Conservation (phyloP, 148 eudicot genomes). For the Chenopodium album region DNA sequence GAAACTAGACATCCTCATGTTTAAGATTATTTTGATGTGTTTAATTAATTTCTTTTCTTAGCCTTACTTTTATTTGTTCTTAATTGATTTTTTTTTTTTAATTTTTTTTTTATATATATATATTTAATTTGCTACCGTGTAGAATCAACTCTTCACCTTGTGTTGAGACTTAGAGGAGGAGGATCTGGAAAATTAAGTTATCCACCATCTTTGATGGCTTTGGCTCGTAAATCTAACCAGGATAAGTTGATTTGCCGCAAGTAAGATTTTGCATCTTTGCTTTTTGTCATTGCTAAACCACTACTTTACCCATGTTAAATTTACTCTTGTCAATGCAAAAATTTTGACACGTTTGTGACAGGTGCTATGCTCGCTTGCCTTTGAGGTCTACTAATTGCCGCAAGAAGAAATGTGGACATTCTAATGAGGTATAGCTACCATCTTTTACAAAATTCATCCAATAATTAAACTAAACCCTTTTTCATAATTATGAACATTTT, state of each 20-base stretch:
- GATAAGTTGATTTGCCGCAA: conserved; percentile 44
- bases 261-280: conserved; percentile 13
- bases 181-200: conserved; percentile 14
- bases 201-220: conserved; percentile 34
- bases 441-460: too few relatives aligned
- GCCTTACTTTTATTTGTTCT: background rate
- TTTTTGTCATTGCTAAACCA: too few relatives aligned
- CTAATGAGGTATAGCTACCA: background rate
- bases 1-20: too few relatives aligned
- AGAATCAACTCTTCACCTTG: conserved; percentile 28
- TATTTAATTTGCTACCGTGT: too few relatives aligned
- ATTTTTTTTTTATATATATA: background rate
- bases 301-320: too few relatives aligned
- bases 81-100: background rate
- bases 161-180: conserved; percentile 30
- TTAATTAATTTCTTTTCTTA: too few relatives aligned
- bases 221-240: conserved; percentile 42
- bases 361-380: conserved; percentile 52
- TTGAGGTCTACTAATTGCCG: conserved; percentile 44
- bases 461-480: too few relatives aligned
- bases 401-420: conserved; percentile 53
- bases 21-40: too few relatives aligned
- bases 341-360: background rate
- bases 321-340: too few relatives aligned
- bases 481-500: too few relatives aligned